Evolutionary conservation across 306 rosid species (phyloP), one percentile per base, ranked within the genome.

Genomic region (Nissolia schottii): DNA sequence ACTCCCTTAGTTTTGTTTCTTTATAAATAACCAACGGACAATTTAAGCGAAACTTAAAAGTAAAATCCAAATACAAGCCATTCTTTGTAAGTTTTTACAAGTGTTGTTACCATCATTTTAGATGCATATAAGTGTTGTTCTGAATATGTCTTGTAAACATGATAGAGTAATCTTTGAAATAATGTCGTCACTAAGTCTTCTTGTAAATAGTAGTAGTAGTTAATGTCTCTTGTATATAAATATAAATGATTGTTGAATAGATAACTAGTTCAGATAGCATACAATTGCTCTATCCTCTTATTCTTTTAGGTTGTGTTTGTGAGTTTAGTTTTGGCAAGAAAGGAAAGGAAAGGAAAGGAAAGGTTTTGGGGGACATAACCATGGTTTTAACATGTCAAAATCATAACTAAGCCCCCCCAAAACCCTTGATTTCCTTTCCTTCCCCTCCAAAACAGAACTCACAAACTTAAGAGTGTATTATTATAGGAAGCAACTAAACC

Each of bases 401-500:
- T n/a, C n/a, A n/a, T n/a, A n/a, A n/a, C n/a, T n/a, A n/a, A n/a
- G n/a, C n/a, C n/a, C n/a, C n/a, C n/a, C n/a, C n/a, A n/a, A n/a
- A n/a, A n/a, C n/a, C n/a, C n/a, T n/a, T n/a, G n/a, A n/a, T n/a
- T n/a, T n/a, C n/a, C n/a, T n/a, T n/a, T n/a, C n/a, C n/a, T n/a
- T n/a, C n/a, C n/a, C n/a, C n/a, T n/a, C n/a, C n/a, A n/a, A n/a
- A n/a, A n/a, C n/a, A n/a, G n/a, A n/a, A n/a, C n/a, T n/a, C n/a
- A n/a, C n/a, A n/a, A n/a, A n/a, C n/a, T n/a, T 15, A 16, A 16
- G 16, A 41, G 24, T 14, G 18, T 34, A 45, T 24, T 22, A 15
- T 20, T 46, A 40, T 23, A 50, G 43, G 61, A 74, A 64, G 68
- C 53, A 69, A 54, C 54, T 57, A 51, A 75, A 53, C 60, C 48